Percentiles rank a stretch among this genome's conserved stretches.
Evolutionary conservation across 2,329 filamentous ascomycete species (phyloP).

Genomic region (Rutstroemia sp.): DNA sequence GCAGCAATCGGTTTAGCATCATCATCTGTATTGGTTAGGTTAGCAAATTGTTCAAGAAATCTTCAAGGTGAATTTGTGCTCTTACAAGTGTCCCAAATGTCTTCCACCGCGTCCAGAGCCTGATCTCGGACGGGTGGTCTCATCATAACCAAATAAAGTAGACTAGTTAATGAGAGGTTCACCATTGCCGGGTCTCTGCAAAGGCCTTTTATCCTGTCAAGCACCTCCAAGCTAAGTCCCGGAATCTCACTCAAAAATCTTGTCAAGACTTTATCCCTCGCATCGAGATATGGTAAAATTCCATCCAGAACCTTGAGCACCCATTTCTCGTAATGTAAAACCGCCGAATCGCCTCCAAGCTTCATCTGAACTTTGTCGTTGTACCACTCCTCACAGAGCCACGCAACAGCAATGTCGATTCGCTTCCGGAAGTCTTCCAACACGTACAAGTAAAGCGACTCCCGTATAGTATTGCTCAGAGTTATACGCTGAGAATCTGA

Average conservation of each 20-base stretch:
- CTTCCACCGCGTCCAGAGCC: slow-evolving; percentile 57
- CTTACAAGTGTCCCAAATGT: slow-evolving; percentile 61
- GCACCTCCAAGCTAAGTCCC: slow-evolving; percentile 62
- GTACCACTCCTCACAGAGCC: slow-evolving; percentile 98
- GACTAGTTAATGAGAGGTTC: slow-evolving; percentile 53
- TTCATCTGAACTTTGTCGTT: slow-evolving; percentile 61
- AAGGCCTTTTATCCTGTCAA: slow-evolving; percentile 63
- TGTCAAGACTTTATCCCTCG: slow-evolving; percentile 81
- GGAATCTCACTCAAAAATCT: slow-evolving; percentile 90
- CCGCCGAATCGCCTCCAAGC: slow-evolving; percentile 36
- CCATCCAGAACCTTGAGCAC: slow-evolving; percentile 77
- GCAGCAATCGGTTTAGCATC: slow-evolving; percentile 54
- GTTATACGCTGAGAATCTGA: slow-evolving; percentile 32
- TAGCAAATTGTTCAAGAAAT: slow-evolving; percentile 18
- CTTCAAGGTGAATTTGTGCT: slow-evolving; percentile 14
- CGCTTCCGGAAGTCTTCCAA: slow-evolving; percentile 86
- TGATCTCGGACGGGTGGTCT: slow-evolving; percentile 55
- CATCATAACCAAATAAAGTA: slow-evolving; percentile 62
- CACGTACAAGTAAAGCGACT: slow-evolving; percentile 75
- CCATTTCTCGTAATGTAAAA: slow-evolving; percentile 71
- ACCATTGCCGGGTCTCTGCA: slow-evolving; percentile 61
- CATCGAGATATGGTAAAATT: slow-evolving; percentile 84
- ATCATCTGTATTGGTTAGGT: slow-evolving; percentile 39
- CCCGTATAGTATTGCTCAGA: slow-evolving; percentile 65
- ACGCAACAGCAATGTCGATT: slow-evolving; percentile 84